Percentiles rank a stretch among this genome's conserved stretches.
These are phyloP conservation scores for Lactarius deliciosus DNA, from an alignment of 768 basidiomycete genomes.

Conservation along the genomic window DNA sequence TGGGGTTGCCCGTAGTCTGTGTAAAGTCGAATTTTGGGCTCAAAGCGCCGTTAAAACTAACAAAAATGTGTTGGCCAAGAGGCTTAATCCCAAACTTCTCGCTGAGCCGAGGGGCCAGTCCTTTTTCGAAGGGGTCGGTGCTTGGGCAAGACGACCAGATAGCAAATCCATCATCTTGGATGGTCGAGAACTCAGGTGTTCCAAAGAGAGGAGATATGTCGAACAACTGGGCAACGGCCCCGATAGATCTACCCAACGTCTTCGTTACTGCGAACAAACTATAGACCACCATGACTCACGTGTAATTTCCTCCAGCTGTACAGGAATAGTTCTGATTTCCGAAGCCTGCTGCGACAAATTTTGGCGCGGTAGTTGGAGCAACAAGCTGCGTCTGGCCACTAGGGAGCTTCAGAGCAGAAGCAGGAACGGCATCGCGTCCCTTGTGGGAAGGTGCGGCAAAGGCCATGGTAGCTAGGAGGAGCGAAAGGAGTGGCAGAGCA, in stretches of 20 bases:
- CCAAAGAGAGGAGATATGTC: slow-evolving; percentile 19
- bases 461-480: background rate
- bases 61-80: slow-evolving; percentile 25
- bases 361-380: background rate
- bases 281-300: slow-evolving; percentile 6
- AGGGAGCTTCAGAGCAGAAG: background rate
- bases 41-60: background rate
- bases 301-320: slow-evolving; percentile 2
- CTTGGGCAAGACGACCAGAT: background rate
- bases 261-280: background rate
- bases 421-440: background rate
- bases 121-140: background rate
- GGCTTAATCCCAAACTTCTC: background rate
- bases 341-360: background rate
- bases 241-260: slow-evolving; percentile 11
- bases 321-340: slow-evolving; percentile 23
- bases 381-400: background rate
- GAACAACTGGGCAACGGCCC: slow-evolving; percentile 24
- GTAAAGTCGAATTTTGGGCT: slow-evolving; percentile 24
- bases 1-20: slow-evolving; percentile 3
- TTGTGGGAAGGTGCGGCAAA: slow-evolving; percentile 8
- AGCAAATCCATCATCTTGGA: background rate
- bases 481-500: background rate
- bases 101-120: background rate
- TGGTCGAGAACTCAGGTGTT: background rate